Evolutionary conservation across 306 rosid genomes (phyloP).

Genomic region (Biancaea sappan): DNA sequence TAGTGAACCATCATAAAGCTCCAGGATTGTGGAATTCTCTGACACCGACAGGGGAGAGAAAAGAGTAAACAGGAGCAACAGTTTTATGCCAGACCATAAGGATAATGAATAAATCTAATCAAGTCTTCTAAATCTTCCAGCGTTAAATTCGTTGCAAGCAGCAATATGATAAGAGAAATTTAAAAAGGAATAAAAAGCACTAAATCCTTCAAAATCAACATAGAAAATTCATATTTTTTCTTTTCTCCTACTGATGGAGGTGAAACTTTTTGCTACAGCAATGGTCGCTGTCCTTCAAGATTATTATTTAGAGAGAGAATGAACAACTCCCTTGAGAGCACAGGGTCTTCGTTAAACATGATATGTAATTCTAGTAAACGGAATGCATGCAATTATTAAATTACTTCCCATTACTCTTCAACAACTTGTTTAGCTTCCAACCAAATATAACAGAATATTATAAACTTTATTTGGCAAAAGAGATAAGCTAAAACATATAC

Average conservation of each 20-base stretch:
- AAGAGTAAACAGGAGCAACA: neutral
- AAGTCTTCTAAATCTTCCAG: neutral
- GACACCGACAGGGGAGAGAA: neutral
- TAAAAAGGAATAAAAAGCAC: neutral
- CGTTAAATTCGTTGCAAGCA: slow-evolving; percentile 11
- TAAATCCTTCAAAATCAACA: slow-evolving; percentile 8
- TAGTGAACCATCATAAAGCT: neutral
- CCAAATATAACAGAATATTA: too few species aligned
- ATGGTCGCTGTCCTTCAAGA: too few species aligned
- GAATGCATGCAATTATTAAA: neutral
- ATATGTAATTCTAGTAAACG: neutral
- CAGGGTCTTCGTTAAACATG: neutral
- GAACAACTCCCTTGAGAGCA: neutral
- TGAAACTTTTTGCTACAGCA: too few species aligned
- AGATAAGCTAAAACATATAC: neutral
- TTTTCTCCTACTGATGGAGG: too few species aligned
- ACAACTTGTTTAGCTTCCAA: too few species aligned
- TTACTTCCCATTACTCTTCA: too few species aligned
- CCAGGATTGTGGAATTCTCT: neutral
- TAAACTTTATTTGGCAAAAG: neutral
- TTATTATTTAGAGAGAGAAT: too few species aligned
- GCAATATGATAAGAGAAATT: neutral
- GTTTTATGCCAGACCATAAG: neutral
- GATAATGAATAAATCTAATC: neutral
- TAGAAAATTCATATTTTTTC: neutral